Conservation (phyloP, 1,284 basidiomycete species). For the Kwoniella shivajii region DNA sequence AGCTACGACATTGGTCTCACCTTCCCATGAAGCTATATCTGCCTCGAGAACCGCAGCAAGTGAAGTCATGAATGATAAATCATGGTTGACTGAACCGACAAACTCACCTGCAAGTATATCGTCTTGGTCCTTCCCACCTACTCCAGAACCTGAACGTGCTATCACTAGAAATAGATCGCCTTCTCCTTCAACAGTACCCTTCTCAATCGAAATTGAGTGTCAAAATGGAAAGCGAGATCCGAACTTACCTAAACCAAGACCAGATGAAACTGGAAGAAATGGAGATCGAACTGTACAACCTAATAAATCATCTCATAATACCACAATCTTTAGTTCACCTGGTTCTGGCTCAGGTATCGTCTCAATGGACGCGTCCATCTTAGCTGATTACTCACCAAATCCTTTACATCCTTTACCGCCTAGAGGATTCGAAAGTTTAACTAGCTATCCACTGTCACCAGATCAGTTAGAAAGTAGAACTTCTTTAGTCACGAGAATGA, state of each 20-base stretch:
- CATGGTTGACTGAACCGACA: conserved; percentile 38
- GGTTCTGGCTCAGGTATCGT: conserved; percentile 21
- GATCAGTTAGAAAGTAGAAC: conserved; percentile 18
- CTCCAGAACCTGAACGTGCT: conserved; percentile 11
- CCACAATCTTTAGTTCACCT: conserved; percentile 17
- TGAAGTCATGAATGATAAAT: conserved; percentile 15
- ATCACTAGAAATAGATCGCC: conserved; percentile 22
- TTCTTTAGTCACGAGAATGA: conserved; percentile 11
- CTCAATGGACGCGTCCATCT: conserved; percentile 30
- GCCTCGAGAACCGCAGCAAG: neutral
- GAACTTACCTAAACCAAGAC: conserved; percentile 17
- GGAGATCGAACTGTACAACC: conserved; percentile 17
- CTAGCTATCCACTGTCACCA: conserved; percentile 31
- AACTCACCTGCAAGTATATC: conserved; percentile 30
- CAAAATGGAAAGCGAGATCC: conserved; percentile 1
- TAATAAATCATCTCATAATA: too few species aligned
- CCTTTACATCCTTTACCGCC: conserved; percentile 35
- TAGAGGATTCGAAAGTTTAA: conserved; percentile 37
- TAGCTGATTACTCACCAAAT: conserved; percentile 39
- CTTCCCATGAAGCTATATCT: neutral
- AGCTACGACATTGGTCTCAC: neutral
- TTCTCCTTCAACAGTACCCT: conserved; percentile 5
- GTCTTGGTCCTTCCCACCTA: conserved; percentile 32
- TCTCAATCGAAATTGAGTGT: conserved; percentile 3
- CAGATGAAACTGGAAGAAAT: conserved; percentile 2